Evolutionary conservation across 805 yeast genomes (phyloP).

Genomic region (Metschnikowia proteae): DNA sequence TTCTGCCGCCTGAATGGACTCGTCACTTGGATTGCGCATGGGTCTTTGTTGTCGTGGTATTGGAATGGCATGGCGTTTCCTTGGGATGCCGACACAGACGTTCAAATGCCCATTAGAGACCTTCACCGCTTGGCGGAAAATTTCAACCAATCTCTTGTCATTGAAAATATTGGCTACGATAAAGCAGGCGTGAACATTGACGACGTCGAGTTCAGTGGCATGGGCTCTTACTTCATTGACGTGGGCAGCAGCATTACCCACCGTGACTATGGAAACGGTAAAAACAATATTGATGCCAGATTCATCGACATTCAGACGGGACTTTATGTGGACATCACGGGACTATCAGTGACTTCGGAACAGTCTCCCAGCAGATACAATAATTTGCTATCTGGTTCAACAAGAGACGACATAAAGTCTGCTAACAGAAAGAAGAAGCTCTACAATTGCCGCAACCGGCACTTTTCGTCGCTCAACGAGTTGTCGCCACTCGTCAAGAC

Average conservation of each 20-base stretch:
- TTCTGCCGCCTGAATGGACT: slow-evolving; percentile 20
- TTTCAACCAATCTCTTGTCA: slow-evolving; percentile 21
- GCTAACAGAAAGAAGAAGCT: slow-evolving; percentile 21
- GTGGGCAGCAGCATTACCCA: slow-evolving; percentile 13
- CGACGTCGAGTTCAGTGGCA: slow-evolving; percentile 46
- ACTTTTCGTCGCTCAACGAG: slow-evolving; percentile 25
- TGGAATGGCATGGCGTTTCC: slow-evolving; percentile 25
- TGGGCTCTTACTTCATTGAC: slow-evolving; percentile 15
- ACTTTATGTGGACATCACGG: slow-evolving; percentile 19
- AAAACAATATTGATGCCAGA: slow-evolving; percentile 35
- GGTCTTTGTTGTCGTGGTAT: slow-evolving; percentile 21
- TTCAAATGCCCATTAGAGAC: slow-evolving; percentile 24
- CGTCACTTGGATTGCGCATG: slow-evolving; percentile 25
- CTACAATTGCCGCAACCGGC: slow-evolving; percentile 40
- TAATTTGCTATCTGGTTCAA: background rate
- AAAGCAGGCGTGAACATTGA: slow-evolving; percentile 27
- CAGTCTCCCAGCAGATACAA: slow-evolving; percentile 10
- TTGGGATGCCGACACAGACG: slow-evolving; percentile 25
- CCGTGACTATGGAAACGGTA: slow-evolving; percentile 13
- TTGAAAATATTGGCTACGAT: slow-evolving; percentile 20
- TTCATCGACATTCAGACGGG: slow-evolving; percentile 33
- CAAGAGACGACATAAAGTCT: slow-evolving; percentile 4
- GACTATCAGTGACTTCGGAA: slow-evolving; percentile 10
- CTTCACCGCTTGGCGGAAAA: slow-evolving; percentile 18
- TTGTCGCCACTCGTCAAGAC: slow-evolving; percentile 19